Evolutionary conservation across 1,284 basidiomycete species (phyloP).

Genomic region (Coniophora puteana): DNA sequence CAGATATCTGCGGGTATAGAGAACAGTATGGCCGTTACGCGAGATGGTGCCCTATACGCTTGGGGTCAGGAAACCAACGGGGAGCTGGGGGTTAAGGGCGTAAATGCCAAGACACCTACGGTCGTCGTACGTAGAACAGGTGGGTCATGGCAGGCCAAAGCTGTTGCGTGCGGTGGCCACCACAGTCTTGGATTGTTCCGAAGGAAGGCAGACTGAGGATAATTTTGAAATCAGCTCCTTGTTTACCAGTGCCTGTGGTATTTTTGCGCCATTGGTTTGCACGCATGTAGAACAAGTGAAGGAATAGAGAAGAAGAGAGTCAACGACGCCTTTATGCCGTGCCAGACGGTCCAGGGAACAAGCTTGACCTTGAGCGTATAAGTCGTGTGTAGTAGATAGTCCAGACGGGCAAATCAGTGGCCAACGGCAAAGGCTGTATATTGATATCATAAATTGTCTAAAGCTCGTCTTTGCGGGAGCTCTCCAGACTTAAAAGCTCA

Average conservation of each 20-base stretch:
- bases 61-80: slow-evolving; percentile 84
- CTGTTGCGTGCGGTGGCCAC: slow-evolving; percentile 68
- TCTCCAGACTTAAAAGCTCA: slow-evolving; percentile 62
- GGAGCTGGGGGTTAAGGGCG: slow-evolving; percentile 63
- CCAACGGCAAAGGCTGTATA: background rate
- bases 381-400: too few relatives aligned
- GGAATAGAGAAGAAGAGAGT: too few relatives aligned
- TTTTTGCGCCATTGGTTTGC: too few relatives aligned
- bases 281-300: too few relatives aligned
- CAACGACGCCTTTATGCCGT: too few relatives aligned
- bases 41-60: slow-evolving; percentile 74
- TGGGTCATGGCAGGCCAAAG: slow-evolving; percentile 58
- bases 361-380: too few relatives aligned
- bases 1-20: slow-evolving; percentile 76
- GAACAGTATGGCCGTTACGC: slow-evolving; percentile 80
- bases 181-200: slow-evolving; percentile 68
- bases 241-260: too few relatives aligned
- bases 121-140: slow-evolving; percentile 67
- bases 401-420: slow-evolving; percentile 1
- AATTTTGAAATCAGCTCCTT: too few relatives aligned
- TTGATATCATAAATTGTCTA: slow-evolving; percentile 15
- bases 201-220: too few relatives aligned
- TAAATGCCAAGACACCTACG: slow-evolving; percentile 54
- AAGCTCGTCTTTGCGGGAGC: slow-evolving; percentile 35
- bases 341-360: too few relatives aligned